Base-by-base conservation (phyloP, 2,329 filamentous ascomycete genomes). In the Plenodomus lindquistii region DNA sequence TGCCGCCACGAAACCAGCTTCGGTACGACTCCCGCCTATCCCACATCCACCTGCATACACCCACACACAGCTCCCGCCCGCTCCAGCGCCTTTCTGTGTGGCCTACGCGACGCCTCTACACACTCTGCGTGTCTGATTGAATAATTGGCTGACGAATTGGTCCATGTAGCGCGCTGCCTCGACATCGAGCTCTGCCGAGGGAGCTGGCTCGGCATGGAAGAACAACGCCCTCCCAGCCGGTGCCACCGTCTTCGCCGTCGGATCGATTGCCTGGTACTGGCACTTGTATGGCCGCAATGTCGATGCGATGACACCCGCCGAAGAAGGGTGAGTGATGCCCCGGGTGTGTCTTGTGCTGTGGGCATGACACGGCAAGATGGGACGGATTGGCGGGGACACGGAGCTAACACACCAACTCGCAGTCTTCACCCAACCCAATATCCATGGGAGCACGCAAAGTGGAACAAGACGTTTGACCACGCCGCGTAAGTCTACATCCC, bases 381-480 rank as follows among this genome's bases (percentile, higher is more conserved):
- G 48, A 48, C 56, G 48, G 48, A 52, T 50, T 54, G 42, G 55
- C 55, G 56, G 63, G 67, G 57, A 72, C 52, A 48, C 54, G 38
- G 52, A 40, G 55, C 61, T 69, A 58, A 68, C 60, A 55, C 46
- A 42, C 42, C 17, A 20, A 22, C 47, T 47, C 52, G 64, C 69
- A 99, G 94, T 80, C 85, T 99, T 63, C 94, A 99, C 77, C 76
- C 94, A 62, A 89, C 92, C 57, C 78, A 86, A 69, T 97, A 97
- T 77, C 94, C 94, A 57, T 99, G 94, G 94, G 92, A 94, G 70
- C 94, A 99, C 78, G 73, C 85, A 73, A 87, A 94, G 79, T 91
- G 87, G 83, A 81, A 85, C 77, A 97, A 96, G 84, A 97, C 94
- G 65, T 99, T 93, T 75, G 94, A 99, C 72, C 93, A 97, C 79